Conservation (phyloP, 129 eudicot species). For the Artemisia tridentata region DNA sequence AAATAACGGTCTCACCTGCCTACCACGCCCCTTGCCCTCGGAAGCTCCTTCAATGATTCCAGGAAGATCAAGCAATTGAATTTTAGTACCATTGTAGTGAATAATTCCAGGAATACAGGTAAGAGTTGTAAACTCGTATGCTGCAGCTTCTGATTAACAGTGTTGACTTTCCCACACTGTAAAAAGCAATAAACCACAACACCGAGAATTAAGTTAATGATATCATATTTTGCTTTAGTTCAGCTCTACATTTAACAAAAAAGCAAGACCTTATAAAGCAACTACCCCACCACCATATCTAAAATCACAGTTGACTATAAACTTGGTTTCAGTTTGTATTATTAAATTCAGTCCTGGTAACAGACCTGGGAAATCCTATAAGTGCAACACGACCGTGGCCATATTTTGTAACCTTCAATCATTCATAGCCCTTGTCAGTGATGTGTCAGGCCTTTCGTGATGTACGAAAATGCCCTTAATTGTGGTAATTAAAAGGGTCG, state of each 20-base stretch:
- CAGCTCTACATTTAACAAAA: background rate
- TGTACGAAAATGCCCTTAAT: no score
- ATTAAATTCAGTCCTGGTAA: slow-evolving; percentile 1
- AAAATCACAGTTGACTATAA: slow-evolving; percentile 10
- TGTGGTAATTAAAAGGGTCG: no score
- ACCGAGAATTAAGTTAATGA: slow-evolving; percentile 4
- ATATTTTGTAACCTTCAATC: slow-evolving; percentile 76
- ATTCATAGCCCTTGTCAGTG: no score
- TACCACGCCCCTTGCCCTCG: slow-evolving; percentile 99
- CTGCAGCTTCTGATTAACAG: slow-evolving; percentile 94
- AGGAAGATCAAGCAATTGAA: slow-evolving; percentile 97
- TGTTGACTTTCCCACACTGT: slow-evolving; percentile 95
- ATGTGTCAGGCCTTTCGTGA: no score
- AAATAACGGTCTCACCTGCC: slow-evolving; percentile 61
- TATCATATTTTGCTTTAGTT: slow-evolving; percentile 3
- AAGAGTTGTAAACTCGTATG: slow-evolving; percentile 94
- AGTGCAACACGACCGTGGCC: slow-evolving; percentile 98
- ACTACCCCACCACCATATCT: background rate
- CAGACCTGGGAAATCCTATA: slow-evolving; percentile 96
- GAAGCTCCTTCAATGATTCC: slow-evolving; percentile 99
- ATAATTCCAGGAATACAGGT: slow-evolving; percentile 98
- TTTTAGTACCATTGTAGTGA: slow-evolving; percentile 91
- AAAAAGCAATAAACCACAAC: slow-evolving; percentile 11
- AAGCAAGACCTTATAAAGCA: slow-evolving; percentile 5
- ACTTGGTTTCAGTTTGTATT: background rate